Conservation (phyloP, 2,329 filamentous ascomycete species). For the Calycina herbarum region DNA sequence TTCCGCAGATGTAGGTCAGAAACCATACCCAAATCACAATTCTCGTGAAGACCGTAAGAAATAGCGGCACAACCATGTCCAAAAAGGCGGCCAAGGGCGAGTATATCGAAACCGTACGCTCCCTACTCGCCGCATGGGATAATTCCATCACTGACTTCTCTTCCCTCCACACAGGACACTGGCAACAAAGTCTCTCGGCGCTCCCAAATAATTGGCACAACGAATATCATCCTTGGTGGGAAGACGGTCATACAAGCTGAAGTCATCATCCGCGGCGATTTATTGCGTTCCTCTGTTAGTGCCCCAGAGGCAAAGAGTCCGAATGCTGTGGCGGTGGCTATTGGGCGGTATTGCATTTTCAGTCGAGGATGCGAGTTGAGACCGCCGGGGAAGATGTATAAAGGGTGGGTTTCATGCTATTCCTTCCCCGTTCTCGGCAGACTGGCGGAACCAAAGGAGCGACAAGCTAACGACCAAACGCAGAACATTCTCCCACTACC, state of each 20-base stretch:
- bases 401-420: conserved; percentile 52
- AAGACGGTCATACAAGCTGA: conserved; percentile 96
- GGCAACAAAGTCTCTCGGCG: conserved; percentile 98
- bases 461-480: conserved; percentile 7
- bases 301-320: conserved; percentile 31
- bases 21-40: background rate
- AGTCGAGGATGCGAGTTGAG: conserved; percentile 75
- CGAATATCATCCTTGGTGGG: conserved; percentile 96
- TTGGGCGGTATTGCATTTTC: conserved; percentile 90
- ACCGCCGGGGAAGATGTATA: conserved; percentile 79
- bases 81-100: conserved; percentile 80
- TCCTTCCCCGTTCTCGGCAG: conserved; percentile 23
- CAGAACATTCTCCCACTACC: conserved; percentile 73
- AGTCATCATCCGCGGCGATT: conserved; percentile 89
- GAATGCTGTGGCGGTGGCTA: conserved; percentile 65
- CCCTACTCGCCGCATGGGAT: background rate
- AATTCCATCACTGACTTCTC: background rate
- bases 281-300: conserved; percentile 60
- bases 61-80: conserved; percentile 57
- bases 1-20: background rate
- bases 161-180: conserved; percentile 65
- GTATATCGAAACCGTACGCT: conserved; percentile 91
- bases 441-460: background rate
- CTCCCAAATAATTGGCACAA: conserved; percentile 87
- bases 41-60: background rate